phyloP scores from a whole-genome alignment of 1,284 basidiomycete genomes.

The Ceratobasidium sp. region DNA sequence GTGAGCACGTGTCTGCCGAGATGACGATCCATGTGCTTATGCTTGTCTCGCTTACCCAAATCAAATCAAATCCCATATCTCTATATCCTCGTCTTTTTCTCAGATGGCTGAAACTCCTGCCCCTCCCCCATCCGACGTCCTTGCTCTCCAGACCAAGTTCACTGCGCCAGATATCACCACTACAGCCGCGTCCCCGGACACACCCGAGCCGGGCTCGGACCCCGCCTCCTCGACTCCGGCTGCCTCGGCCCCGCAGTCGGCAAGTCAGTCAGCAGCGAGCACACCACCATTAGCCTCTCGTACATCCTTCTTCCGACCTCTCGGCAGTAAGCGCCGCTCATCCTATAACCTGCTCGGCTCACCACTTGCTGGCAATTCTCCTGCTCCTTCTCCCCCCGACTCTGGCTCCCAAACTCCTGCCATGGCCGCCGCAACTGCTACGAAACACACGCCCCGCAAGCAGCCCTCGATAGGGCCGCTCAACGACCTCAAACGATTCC shows the following conservation, averaged over 20 bases:
- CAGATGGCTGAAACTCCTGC: slow-evolving; percentile 28
- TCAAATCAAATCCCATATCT: slow-evolving; percentile 9
- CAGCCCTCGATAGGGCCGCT: slow-evolving; percentile 61
- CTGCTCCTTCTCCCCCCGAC: slow-evolving; percentile 31
- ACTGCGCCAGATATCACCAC: slow-evolving; percentile 1
- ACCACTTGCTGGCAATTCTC: slow-evolving; percentile 32
- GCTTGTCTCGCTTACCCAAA: slow-evolving; percentile 28
- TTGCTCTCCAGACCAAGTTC: neutral
- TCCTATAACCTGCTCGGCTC: slow-evolving; percentile 35
- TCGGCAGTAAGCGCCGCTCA: slow-evolving; percentile 30
- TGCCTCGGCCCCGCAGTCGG: neutral
- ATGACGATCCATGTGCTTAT: slow-evolving; percentile 35
- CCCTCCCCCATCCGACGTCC: neutral
- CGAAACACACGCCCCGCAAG: slow-evolving; percentile 12
- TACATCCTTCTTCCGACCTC: slow-evolving; percentile 36
- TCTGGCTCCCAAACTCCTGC: slow-evolving; percentile 37
- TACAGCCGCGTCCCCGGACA: neutral
- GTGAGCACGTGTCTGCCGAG: slow-evolving; percentile 33
- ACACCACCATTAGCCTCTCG: neutral
- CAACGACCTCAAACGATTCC: slow-evolving; percentile 88
- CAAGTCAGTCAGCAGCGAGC: neutral
- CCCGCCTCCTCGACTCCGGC: neutral
- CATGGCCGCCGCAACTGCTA: slow-evolving; percentile 23
- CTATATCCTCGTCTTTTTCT: slow-evolving; percentile 23
- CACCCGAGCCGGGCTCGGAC: slow-evolving; percentile 1